A percentile compares a stretch with the other conserved stretches of the same genome.
These are phyloP conservation scores for Wickerhamomyces subpelliculosus DNA, from an alignment of 805 yeast species.

Conservation along the genomic window DNA sequence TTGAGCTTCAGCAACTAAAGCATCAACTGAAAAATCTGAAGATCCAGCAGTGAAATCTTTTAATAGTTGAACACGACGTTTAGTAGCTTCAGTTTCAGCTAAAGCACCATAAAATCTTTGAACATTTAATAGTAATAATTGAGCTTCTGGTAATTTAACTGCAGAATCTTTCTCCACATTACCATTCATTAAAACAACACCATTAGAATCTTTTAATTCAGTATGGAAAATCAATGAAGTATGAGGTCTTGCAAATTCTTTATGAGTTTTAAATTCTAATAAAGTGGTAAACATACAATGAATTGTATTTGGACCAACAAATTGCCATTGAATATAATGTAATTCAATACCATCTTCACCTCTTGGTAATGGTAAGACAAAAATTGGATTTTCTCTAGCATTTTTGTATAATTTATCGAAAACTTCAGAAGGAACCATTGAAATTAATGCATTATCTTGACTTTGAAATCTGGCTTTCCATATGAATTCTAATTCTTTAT, in stretches of 20 bases:
- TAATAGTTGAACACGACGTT: slow-evolving; percentile 51
- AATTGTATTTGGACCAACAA: slow-evolving; percentile 74
- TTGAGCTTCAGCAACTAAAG: slow-evolving; percentile 65
- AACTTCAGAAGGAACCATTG: slow-evolving; percentile 50
- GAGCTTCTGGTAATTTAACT: slow-evolving; percentile 69
- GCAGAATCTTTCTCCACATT: slow-evolving; percentile 65
- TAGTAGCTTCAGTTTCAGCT: slow-evolving; percentile 33
- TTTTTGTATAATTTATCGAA: slow-evolving; percentile 55
- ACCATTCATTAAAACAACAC: slow-evolving; percentile 79
- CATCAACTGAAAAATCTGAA: slow-evolving; percentile 56
- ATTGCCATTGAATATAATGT: slow-evolving; percentile 91
- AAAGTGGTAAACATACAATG: slow-evolving; percentile 89
- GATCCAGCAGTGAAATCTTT: slow-evolving; percentile 66
- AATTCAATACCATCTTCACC: slow-evolving; percentile 56
- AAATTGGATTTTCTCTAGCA: slow-evolving; percentile 72
- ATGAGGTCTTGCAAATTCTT: slow-evolving; percentile 91
- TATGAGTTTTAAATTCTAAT: slow-evolving; percentile 85
- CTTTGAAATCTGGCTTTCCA: slow-evolving; percentile 85
- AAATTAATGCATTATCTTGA: slow-evolving; percentile 55
- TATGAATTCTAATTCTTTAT: slow-evolving; percentile 62
- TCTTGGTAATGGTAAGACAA: slow-evolving; percentile 86
- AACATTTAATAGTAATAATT: slow-evolving; percentile 62
- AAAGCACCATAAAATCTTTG: slow-evolving; percentile 81
- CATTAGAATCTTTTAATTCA: slow-evolving; percentile 56
- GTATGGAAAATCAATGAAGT: slow-evolving; percentile 85